phyloP scores from a whole-genome alignment of 2,329 filamentous ascomycete genomes.

The Pseudocercospora macadamiae region DNA sequence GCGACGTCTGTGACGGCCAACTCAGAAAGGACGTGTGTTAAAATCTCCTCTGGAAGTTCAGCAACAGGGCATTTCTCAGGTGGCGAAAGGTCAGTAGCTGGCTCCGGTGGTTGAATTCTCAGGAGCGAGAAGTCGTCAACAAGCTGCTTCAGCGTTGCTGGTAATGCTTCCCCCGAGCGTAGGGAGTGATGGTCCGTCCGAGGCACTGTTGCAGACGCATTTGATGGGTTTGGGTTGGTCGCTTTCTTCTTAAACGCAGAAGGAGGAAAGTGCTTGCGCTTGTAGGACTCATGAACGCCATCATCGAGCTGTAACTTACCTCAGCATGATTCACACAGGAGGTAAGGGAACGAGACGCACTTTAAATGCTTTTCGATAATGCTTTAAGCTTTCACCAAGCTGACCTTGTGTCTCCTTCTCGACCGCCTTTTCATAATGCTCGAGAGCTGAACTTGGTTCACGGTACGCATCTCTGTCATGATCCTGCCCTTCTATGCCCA shows the following conservation, averaged over 20 bases:
- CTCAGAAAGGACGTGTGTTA: constrained; percentile 75
- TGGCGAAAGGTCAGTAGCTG: constrained; percentile 71
- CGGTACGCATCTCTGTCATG: constrained; percentile 37
- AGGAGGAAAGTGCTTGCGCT: constrained; percentile 45
- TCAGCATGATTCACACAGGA: constrained; percentile 29
- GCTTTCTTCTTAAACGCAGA: constrained; percentile 44
- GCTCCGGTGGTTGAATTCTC: constrained; percentile 67
- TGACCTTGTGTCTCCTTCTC: constrained; percentile 84
- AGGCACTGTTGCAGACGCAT: constrained; percentile 55
- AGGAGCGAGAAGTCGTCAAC: constrained; percentile 74
- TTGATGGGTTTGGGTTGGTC: constrained; percentile 38
- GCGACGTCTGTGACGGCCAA: constrained; percentile 75
- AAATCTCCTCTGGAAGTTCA: constrained; percentile 77
- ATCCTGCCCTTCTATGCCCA: constrained; percentile 46
- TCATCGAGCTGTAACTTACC: constrained; percentile 69
- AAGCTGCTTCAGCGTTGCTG: constrained; percentile 64
- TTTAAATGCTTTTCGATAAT: constrained; percentile 89
- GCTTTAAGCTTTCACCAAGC: constrained; percentile 81
- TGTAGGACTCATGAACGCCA: constrained; percentile 81
- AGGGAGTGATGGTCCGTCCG: constrained; percentile 61
- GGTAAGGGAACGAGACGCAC: constrained; percentile 50
- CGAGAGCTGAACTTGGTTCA: constrained; percentile 76
- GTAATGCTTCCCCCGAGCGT: constrained; percentile 45
- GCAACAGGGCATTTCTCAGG: constrained; percentile 80
- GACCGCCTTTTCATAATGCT: constrained; percentile 90